Evolutionary conservation across 2,329 filamentous ascomycete species (phyloP), one percentile per base, ranked within the genome.

Genomic region (Scedosporium boydii): DNA sequence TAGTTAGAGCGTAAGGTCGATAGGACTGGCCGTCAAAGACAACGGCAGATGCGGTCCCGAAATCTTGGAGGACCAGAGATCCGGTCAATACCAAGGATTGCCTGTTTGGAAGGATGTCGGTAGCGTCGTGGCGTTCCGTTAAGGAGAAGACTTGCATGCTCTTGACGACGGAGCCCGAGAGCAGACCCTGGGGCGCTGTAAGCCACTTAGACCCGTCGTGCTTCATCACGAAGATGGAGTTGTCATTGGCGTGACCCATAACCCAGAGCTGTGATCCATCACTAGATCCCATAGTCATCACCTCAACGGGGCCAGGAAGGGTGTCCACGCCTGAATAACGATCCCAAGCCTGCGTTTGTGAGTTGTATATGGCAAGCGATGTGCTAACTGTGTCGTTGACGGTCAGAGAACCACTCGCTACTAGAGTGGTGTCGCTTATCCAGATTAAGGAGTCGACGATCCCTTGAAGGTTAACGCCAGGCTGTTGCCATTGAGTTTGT

Each of bases 21-120:
- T 93, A 86, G 2, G 79, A 77, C 10, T 87, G 91, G 68, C 95
- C 95, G 70, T 98, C 91, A 78, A 90, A 99, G 29, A 97, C 78
- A 6, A 87, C 93, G 7, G 91, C 92, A 14, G 93, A 96, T 5
- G 89, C 91, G 63, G 87, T 87, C 63, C 93, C 93, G 70, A 92
- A 92, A 58, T 78, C 77, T 0, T 88, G 85, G 18, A 98, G 80
- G 66, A 86, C 82, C 67, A 99, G 84, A 61, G 88, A 84, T 46
- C 95, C 95, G n/a, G 91, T 91, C 59, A 98, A 78, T 75, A 99
- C 82, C 42, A 99, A 83, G 3, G 86, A 82, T 71, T 95, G 86
- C 65, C 86, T 80, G 18, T 82, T 75, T 60, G 86, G 81, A 16
- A 99, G 76, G 6, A 92, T 77, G 44, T 83, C 75, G 2, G 83